Base-by-base conservation (phyloP, 495 filamentous ascomycete species). In the Penicillium ucsense region DNA sequence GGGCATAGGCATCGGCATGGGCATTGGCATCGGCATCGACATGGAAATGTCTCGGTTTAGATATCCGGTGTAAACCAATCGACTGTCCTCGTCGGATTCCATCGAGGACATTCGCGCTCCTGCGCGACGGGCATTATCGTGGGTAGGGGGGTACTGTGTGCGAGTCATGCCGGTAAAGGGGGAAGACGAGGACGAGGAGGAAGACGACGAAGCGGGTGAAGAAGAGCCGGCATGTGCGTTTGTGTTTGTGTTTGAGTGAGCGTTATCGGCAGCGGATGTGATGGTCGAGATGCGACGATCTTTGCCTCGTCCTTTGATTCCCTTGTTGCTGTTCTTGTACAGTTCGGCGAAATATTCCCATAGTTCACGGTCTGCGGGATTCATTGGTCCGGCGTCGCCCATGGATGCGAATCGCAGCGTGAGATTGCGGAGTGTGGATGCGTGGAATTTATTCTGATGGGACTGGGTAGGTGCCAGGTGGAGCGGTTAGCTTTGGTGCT, bases 281-380 rank as follows among this genome's bases (percentile, higher is more conserved):
- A 61, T 62, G 11, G 57, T 65, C 10, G 65, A 63, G 35, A 76
- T 73, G 28, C 66, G 57, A 39, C 88, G 77, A 62, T 92, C 83
- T 63, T 90, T 90, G 12, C 91, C 91, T 8, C 91, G 83, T 5
- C 91, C 91, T 65, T 89, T 94, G 66, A 91, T 95, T 3, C 89
- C 91, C 56, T 94, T 94, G 63, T 89, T 90, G 55, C 86, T 85
- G 62, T 96, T 94, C 70, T 94, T 94, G 76, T 95, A 96, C 33
- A 92, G 71, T 2, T 81, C 75, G 3, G 83, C 79, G 52, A 97
- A 94, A 61, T 95, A 94, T 56, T 86, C 78, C 76, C 85, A 89
- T 32, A 96, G 66, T 48, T 88, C 86, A 50, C 79, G 82, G 53
- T 97, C 91, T 35, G 79, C 71, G 2, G 73, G 63, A 4, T 76